Evolutionary conservation across 2,329 filamentous ascomycete species (phyloP), one percentile per base, ranked within the genome.

Genomic region (Neonectria coccinea): DNA sequence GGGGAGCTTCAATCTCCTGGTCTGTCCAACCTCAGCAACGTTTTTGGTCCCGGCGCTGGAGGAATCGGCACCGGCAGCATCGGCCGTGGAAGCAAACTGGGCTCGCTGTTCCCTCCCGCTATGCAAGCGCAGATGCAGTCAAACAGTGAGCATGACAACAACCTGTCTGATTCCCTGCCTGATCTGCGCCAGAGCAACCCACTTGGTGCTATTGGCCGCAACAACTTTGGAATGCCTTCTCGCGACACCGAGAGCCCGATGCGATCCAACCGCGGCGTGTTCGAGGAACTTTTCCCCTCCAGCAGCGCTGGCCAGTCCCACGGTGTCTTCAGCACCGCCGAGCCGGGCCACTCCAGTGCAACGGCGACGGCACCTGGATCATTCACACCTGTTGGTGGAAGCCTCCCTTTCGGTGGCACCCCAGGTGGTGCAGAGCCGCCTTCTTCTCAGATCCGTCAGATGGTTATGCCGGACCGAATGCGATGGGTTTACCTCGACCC

Each of bases 391-490:
- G 70, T 80, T 47, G 70, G 73, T 7, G 77, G 78, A 29, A 73
- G 77, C 7, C 48, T 81, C 27, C 70, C 78, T 4, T 80, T 81
- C 62, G 74, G 79, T 12, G 76, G 74, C 8, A 79, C 77, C 27
- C 73, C 80, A 22, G 71, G 79, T 10, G 74, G 70, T 1, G 75
- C 73, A 5, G 84, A 86, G 22, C 84, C 88, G 14, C 85, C 88
- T n/a, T 83, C 89, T 6, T 87, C 87, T 53, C 91, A 94, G 68
- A 86, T 93, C 68, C 90, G 93, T 16, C 94, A 92, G 48, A 98
- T 99, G 94, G 95, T 99, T 5, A 98, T 99, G 96, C 96, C 96
- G 2, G 96, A 99, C 78, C 88, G 97, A 14, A 99, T 99, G 94
- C 88, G 95, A 73, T 99, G 96, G 96, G 95, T 97, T 18, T 99